Conservation (phyloP, 305 asterid genomes). For the Solanum hybrid region DNA sequence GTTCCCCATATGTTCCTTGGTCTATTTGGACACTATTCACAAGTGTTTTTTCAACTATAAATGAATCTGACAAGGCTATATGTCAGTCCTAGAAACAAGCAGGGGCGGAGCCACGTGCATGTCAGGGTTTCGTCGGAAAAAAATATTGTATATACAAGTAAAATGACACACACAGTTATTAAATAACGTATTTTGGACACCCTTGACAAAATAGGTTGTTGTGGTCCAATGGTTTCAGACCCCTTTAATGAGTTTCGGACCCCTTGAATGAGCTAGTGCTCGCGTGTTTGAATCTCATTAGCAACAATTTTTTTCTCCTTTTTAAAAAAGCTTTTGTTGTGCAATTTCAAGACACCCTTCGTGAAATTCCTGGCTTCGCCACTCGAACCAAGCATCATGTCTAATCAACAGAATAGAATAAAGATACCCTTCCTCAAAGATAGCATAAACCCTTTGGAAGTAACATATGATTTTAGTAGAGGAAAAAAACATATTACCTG, state of each 20-base stretch:
- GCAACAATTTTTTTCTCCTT: not conserved
- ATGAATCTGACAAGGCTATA: not conserved
- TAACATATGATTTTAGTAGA: not conserved
- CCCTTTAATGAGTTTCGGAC: not conserved
- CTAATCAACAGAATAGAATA: not conserved
- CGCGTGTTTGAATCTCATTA: not conserved
- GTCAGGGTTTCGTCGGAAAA: not conserved
- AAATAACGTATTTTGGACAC: not conserved
- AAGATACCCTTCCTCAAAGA: not conserved
- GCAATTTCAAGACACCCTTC: not conserved
- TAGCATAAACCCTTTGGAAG: not conserved
- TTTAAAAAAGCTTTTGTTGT: not conserved
- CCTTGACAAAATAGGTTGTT: not conserved
- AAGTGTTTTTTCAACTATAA: not conserved
- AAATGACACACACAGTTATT: not conserved
- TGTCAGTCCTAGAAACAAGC: not conserved
- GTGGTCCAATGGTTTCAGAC: not conserved
- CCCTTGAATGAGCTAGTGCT: not conserved
- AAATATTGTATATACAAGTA: not conserved
- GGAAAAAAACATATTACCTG: constrained; percentile 44
- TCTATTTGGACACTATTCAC: not conserved
- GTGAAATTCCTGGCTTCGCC: not conserved
- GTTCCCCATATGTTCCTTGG: not conserved
- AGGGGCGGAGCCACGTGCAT: not conserved
- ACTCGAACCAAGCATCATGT: not conserved